phyloP scores from a whole-genome alignment of 305 asterid species.

The Fraxinus xanthoxyloides region DNA sequence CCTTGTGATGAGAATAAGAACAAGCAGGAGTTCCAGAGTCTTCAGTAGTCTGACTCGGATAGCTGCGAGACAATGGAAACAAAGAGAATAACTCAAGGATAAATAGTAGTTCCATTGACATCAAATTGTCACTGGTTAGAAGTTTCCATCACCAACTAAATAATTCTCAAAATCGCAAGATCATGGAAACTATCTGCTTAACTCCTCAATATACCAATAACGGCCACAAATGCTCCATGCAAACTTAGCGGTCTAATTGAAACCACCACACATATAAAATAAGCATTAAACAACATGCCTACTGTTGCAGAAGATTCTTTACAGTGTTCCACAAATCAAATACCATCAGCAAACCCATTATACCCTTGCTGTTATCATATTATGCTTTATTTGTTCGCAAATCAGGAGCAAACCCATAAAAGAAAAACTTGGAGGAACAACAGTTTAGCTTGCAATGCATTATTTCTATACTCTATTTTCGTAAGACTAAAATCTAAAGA shows the following conservation, averaged over 20 bases:
- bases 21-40: slow-evolving; percentile 21
- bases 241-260: background rate
- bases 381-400: background rate
- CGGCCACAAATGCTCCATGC: background rate
- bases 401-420: background rate
- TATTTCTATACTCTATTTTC: background rate
- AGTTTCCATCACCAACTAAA: background rate
- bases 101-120: background rate
- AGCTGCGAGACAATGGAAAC: slow-evolving; percentile 1
- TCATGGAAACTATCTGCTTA: background rate
- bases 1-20: slow-evolving; percentile 21
- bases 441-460: background rate
- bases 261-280: background rate
- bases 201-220: background rate
- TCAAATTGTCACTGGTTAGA: background rate
- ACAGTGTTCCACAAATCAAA: background rate
- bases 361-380: background rate
- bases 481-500: background rate
- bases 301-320: background rate
- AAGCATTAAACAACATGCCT: background rate
- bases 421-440: background rate
- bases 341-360: background rate
- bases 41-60: slow-evolving; percentile 22
- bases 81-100: background rate
- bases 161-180: background rate